phyloP scores from a whole-genome alignment of 139 green algal species.

The Chlorella sorokiniana region DNA sequence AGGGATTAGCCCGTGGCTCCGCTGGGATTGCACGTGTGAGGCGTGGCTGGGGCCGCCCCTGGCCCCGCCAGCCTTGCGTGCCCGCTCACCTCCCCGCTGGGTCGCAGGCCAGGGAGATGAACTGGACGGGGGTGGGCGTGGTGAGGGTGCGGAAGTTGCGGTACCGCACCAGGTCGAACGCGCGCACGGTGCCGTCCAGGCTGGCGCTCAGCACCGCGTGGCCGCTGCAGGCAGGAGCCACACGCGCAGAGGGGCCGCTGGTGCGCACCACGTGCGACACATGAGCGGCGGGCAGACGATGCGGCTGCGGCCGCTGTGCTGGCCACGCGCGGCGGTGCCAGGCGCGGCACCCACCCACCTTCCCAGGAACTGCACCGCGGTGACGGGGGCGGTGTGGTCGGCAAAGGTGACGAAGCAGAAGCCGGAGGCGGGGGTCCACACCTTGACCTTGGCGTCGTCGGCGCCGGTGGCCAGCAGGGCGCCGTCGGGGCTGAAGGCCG shows the following conservation, averaged over 20 bases:
- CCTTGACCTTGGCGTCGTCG: conserved; percentile 90
- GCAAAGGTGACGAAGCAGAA: conserved; percentile 95
- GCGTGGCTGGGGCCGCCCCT: neutral
- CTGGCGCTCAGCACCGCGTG: conserved; percentile 39
- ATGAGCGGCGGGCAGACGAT: too few relatives aligned
- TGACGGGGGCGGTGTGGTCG: conserved; percentile 90
- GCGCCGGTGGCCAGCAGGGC: conserved; percentile 82
- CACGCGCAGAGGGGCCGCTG: neutral
- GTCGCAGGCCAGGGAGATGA: conserved; percentile 88
- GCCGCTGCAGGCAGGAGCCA: neutral
- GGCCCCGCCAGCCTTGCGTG: neutral
- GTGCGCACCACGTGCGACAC: too few relatives aligned
- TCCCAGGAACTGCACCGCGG: conserved; percentile 74
- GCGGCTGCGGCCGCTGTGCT: neutral
- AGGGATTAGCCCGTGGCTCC: too few relatives aligned
- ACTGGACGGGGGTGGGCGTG: conserved; percentile 81
- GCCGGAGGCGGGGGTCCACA: conserved; percentile 78
- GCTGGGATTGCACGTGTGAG: too few relatives aligned
- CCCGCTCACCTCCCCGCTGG: conserved; percentile 78
- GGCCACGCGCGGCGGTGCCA: neutral
- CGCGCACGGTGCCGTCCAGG: conserved; percentile 93
- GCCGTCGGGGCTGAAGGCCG: conserved; percentile 87
- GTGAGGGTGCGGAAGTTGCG: conserved; percentile 97
- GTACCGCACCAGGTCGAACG: conserved; percentile 91
- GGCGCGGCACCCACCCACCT: conserved; percentile 3